These are phyloP conservation scores for Spizellomyces punctatus DNA, from an alignment of 192 early-diverging fungal genomes.

Conservation along the genomic window DNA sequence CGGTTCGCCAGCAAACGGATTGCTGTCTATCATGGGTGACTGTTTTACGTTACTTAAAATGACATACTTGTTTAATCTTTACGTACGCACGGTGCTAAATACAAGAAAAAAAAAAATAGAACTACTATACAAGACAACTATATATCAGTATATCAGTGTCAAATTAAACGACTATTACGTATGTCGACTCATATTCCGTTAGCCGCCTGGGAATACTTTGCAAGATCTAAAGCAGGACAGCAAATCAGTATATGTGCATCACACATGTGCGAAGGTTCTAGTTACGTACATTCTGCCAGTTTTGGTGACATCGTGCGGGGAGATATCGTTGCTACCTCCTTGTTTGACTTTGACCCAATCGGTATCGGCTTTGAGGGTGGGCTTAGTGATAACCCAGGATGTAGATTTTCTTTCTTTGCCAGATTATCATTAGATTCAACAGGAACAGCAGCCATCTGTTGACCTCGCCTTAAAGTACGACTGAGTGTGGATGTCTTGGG, in stretches of 20 bases:
- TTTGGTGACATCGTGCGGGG: conserved; percentile 15
- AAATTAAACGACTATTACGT: too few relatives aligned
- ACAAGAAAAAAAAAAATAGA: too few relatives aligned
- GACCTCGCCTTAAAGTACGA: neutral
- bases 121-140: too few relatives aligned
- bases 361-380: neutral
- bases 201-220: conserved; percentile 22
- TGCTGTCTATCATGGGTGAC: too few relatives aligned
- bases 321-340: conserved; percentile 4
- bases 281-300: conserved; percentile 17
- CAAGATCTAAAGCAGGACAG: conserved; percentile 23
- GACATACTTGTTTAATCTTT: too few relatives aligned
- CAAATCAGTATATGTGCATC: neutral
- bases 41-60: too few relatives aligned
- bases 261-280: neutral
- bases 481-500: neutral
- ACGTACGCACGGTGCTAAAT: too few relatives aligned
- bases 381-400: neutral
- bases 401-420: neutral
- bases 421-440: neutral
- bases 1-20: too few relatives aligned
- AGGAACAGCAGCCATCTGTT: neutral
- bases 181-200: neutral
- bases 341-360: neutral
- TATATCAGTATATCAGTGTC: too few relatives aligned